Conservation (phyloP, 148 eudicot genomes). For the Cornus florida region DNA sequence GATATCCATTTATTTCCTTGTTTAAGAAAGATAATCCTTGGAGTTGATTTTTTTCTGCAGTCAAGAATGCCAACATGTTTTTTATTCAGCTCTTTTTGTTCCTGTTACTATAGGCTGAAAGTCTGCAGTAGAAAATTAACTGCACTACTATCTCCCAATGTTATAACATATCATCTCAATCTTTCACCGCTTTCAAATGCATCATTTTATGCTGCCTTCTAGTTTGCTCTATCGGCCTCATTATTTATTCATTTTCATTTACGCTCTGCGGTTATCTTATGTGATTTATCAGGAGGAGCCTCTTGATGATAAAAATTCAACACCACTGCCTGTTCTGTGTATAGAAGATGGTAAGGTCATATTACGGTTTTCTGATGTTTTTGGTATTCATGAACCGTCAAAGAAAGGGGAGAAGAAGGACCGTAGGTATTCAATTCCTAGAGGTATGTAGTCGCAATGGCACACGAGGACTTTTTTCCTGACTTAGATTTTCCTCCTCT, state of each 20-base stretch:
- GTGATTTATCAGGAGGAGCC: slow-evolving; percentile 50
- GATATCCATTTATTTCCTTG: background rate
- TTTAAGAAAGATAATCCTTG: background rate
- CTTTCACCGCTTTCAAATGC: background rate
- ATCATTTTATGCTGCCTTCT: background rate
- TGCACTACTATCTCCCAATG: background rate
- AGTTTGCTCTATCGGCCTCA: slow-evolving; percentile 5
- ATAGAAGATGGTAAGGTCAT: slow-evolving; percentile 77
- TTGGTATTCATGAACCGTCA: slow-evolving; percentile 70
- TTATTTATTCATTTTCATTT: background rate
- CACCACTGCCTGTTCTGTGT: slow-evolving; percentile 72
- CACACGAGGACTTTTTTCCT: background rate
- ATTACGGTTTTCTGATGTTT: slow-evolving; percentile 89
- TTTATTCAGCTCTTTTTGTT: background rate
- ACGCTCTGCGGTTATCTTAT: background rate
- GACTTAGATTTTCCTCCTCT: background rate
- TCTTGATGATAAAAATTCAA: slow-evolving; percentile 29
- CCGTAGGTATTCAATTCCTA: slow-evolving; percentile 48
- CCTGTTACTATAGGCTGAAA: background rate
- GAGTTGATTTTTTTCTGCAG: background rate
- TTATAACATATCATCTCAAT: no score
- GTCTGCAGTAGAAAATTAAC: background rate
- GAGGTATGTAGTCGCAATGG: slow-evolving; percentile 42
- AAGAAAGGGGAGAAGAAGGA: slow-evolving; percentile 66
- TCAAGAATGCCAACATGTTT: background rate